Evolutionary conservation across 345 rosid species (phyloP), one percentile per base, ranked within the genome.

Genomic region (Hibiscus trionum): DNA sequence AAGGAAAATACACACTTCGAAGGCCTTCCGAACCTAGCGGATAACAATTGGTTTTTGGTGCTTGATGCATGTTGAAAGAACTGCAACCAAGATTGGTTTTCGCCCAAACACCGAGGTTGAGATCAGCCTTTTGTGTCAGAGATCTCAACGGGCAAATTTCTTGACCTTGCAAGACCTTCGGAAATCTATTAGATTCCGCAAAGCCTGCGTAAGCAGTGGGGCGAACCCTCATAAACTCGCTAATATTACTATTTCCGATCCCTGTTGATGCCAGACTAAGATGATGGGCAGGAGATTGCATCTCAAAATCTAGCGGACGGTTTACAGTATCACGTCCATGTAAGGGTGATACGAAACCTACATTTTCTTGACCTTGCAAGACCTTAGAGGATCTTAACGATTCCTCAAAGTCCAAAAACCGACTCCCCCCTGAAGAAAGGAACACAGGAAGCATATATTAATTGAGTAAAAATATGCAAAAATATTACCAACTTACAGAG

Each of bases 291-390:
- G 82, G 77, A 37, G 86, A 77, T 77, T 79, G 89, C 89, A 84
- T 80, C 67, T 80, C 88, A 72, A 88, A 88, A 82, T 87, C 91
- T 70, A 80, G 83, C 72, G 80, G 78, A 69, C 77, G 82, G 87
- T 84, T 88, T 72, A 73, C 77, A 66, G 82, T 82, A 83, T 85
- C 95, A 79, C 78, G 57, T 24, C 94, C 85, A n/a, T 80, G 85
- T 52, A 86, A 47, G 77, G 96, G 81, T 75, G 94, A 88, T 55
- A 82, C 81, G 37, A 86, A 93, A 88, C 88, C 87, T 77, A 78
- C 66, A 84, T 89, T 93, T 93, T 93, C 98, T 93, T 93, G 98
- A 93, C 98, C 98, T 91, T 91, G 98, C 97, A 93, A 93, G 97
- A 93, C 97, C 98, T 93, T 89, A 82, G 97, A 93, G 93, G 94